A percentile compares a stretch with the other conserved stretches of the same genome.
Conservation (phyloP, 805 yeast genomes). For the Tetrapisispora iriomotensis region DNA sequence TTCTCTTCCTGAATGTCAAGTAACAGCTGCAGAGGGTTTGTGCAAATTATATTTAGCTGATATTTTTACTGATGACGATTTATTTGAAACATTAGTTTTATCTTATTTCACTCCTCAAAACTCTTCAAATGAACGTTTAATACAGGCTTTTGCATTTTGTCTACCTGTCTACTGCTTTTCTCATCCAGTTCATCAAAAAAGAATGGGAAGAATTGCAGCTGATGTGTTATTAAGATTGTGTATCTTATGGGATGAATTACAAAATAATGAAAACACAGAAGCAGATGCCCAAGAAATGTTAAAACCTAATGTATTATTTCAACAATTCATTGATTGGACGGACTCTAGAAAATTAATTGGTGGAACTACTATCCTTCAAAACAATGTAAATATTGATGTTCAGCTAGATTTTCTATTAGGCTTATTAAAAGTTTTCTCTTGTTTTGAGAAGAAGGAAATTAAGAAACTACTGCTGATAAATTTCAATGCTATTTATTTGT, state of each 20-base stretch:
- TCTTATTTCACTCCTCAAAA: constrained; percentile 69
- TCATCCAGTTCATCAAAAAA: constrained; percentile 58
- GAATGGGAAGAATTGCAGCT: constrained; percentile 52
- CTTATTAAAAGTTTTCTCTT: constrained; percentile 40
- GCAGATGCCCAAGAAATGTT: constrained; percentile 19
- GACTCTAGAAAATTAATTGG: constrained; percentile 62
- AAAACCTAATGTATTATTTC: constrained; percentile 46
- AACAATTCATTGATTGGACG: constrained; percentile 75
- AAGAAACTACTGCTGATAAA: constrained; percentile 45
- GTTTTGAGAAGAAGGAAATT: constrained; percentile 39
- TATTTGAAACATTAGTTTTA: constrained; percentile 60
- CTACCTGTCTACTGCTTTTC: constrained; percentile 82
- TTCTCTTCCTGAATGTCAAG: constrained; percentile 57
- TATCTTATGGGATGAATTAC: constrained; percentile 33
- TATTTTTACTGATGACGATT: constrained; percentile 56
- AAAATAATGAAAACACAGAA: constrained; percentile 27
- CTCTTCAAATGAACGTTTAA: constrained; percentile 50
- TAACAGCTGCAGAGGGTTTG: constrained; percentile 75
- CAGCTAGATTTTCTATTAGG: constrained; percentile 51
- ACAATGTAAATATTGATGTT: constrained; percentile 35
- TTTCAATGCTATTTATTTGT: constrained; percentile 40
- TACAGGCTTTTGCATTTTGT: constrained; percentile 78
- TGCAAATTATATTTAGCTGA: constrained; percentile 76
- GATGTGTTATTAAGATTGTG: constrained; percentile 57
- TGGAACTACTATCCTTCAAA: constrained; percentile 26